These are phyloP conservation scores for Penicillium dipodomyicola DNA, from an alignment of 495 filamentous ascomycete genomes.

Conservation along the genomic window DNA sequence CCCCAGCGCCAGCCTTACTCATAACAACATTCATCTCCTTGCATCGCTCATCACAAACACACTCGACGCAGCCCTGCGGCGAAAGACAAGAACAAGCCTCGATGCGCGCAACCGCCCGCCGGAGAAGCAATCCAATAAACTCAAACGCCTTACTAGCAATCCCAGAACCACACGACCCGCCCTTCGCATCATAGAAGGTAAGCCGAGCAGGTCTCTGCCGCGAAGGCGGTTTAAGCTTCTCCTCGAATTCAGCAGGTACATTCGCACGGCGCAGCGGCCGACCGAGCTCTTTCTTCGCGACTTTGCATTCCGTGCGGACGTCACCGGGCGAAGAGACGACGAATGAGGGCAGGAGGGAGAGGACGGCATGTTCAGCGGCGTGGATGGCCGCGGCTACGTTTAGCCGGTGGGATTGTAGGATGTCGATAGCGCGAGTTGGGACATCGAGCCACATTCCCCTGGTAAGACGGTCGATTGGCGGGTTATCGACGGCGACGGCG, in stretches of 20 bases:
- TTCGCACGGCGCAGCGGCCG: slow-evolving; percentile 32
- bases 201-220: slow-evolving; percentile 86
- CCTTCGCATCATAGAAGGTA: slow-evolving; percentile 94
- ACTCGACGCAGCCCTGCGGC: slow-evolving; percentile 79
- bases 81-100: slow-evolving; percentile 63
- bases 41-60: slow-evolving; percentile 80
- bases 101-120: slow-evolving; percentile 75
- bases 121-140: slow-evolving; percentile 75
- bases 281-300: slow-evolving; percentile 64
- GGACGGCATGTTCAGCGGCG: slow-evolving; percentile 86
- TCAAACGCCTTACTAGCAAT: slow-evolving; percentile 92
- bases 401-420: slow-evolving; percentile 66
- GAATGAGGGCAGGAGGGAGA: slow-evolving; percentile 84
- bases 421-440: slow-evolving; percentile 71
- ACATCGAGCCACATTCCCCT: slow-evolving; percentile 98
- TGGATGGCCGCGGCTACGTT: slow-evolving; percentile 91
- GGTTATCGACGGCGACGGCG: slow-evolving; percentile 89
- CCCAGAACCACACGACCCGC: slow-evolving; percentile 76
- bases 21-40: slow-evolving; percentile 87
- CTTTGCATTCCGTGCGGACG: slow-evolving; percentile 94
- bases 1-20: slow-evolving; percentile 83
- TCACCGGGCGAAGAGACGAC: slow-evolving; percentile 84
- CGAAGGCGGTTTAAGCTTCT: slow-evolving; percentile 42
- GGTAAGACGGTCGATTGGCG: slow-evolving; percentile 75
- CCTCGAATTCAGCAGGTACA: slow-evolving; percentile 15